Percentiles rank a stretch among this genome's conserved stretches.
Conservation (phyloP, 345 rosid genomes). For the Acer yangbiense region DNA sequence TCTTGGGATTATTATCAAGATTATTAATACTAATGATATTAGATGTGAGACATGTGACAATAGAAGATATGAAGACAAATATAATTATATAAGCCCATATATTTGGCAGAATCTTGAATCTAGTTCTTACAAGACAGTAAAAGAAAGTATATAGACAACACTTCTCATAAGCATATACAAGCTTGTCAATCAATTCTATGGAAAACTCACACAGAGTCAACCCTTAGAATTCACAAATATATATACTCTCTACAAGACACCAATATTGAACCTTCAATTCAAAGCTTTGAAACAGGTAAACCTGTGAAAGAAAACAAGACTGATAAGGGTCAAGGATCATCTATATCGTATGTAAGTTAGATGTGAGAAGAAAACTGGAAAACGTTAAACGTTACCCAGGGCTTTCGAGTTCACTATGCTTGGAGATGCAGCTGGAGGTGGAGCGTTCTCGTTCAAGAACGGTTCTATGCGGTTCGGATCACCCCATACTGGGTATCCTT, state of each 20-base stretch:
- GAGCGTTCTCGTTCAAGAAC: constrained; percentile 72
- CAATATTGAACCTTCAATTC: constrained; percentile 35
- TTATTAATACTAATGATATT: no score
- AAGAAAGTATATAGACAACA: neutral
- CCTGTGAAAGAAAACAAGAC: constrained; percentile 44
- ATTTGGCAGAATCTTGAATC: neutral
- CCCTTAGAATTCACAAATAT: neutral
- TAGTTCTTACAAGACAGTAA: neutral
- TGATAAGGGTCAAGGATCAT: constrained; percentile 4
- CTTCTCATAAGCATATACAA: neutral
- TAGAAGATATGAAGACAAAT: no score
- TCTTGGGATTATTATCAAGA: no score
- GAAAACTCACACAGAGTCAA: constrained; percentile 7
- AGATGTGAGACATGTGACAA: no score
- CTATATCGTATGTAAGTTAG: neutral
- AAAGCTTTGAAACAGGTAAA: constrained; percentile 84
- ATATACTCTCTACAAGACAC: neutral
- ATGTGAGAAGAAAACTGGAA: neutral
- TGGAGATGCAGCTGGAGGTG: constrained; percentile 84
- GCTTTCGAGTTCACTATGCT: constrained; percentile 92
- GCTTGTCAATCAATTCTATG: constrained; percentile 12
- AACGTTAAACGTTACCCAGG: constrained; percentile 43
- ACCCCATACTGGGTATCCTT: constrained; percentile 88
- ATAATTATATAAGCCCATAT: neutral
- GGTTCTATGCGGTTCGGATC: constrained; percentile 79